phyloP scores from a whole-genome alignment of 176 grass and related monocot species.

The Aegilops umbellulata region DNA sequence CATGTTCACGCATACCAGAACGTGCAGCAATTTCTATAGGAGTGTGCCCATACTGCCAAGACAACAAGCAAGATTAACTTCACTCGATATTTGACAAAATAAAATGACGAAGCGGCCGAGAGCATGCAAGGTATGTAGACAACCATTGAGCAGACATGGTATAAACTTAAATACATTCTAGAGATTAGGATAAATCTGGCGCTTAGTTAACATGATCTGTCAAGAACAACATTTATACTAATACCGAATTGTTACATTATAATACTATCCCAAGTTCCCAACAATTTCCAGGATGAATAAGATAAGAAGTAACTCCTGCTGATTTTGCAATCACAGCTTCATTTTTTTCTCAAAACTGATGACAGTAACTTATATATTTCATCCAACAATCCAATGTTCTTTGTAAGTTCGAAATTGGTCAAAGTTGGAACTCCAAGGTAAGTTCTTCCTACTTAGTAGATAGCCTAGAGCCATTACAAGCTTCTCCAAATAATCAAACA shows the following conservation, averaged over 20 bases:
- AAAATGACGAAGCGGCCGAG: neutral
- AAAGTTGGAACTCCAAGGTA: neutral
- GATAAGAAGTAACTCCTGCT: neutral
- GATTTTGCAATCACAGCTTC: neutral
- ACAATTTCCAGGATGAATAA: neutral
- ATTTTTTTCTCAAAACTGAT: neutral
- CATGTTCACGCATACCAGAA: conserved; percentile 9
- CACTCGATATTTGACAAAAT: neutral
- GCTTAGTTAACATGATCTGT: neutral
- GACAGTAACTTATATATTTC: neutral
- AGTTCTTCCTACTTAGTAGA: conserved; percentile 6
- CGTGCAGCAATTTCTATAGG: conserved; percentile 24
- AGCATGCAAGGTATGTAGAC: neutral
- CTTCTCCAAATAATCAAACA: neutral
- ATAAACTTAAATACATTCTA: neutral
- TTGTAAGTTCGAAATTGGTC: neutral
- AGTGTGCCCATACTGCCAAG: conserved; percentile 5
- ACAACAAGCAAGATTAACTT: conserved; percentile 6
- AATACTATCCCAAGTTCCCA: neutral
- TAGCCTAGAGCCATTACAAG: neutral
- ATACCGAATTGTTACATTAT: neutral
- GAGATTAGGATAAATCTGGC: neutral
- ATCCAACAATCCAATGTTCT: neutral
- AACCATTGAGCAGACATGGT: neutral
- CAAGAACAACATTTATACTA: neutral